phyloP scores from a whole-genome alignment of 2,329 filamentous ascomycete genomes.

The Pleoardoris graminearum region DNA sequence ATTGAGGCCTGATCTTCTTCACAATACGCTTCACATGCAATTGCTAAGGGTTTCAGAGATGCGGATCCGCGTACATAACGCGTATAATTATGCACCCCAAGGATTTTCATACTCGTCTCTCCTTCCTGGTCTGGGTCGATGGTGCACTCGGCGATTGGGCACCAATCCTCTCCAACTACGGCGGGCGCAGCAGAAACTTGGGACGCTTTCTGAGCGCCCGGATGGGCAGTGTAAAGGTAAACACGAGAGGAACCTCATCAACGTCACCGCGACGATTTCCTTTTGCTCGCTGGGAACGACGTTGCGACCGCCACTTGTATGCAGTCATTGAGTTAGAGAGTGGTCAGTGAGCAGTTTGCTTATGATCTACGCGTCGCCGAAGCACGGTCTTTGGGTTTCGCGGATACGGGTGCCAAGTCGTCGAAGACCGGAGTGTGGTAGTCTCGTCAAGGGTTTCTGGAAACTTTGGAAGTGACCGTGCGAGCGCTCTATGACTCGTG shows the following conservation, averaged over 20 bases:
- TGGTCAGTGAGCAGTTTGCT: conserved; percentile 17
- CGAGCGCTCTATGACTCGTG: conserved; percentile 7
- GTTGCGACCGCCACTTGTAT: neutral
- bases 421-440: neutral
- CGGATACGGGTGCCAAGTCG: conserved; percentile 7
- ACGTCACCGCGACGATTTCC: too few species aligned
- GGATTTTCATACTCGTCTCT: neutral
- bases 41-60: neutral
- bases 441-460: neutral
- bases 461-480: neutral
- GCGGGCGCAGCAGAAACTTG: too few species aligned
- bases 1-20: too few species aligned
- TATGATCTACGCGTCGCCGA: conserved; percentile 12
- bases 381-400: conserved; percentile 4
- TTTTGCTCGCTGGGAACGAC: too few species aligned
- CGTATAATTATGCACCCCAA: neutral
- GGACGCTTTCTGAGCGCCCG: neutral
- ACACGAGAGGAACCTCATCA: too few species aligned
- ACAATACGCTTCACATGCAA: neutral
- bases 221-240: too few species aligned
- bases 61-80: neutral
- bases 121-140: too few species aligned
- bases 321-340: conserved; percentile 10
- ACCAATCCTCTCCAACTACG: too few species aligned
- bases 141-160: too few species aligned